Evolutionary conservation across 148 eudicot species (phyloP).

Genomic region (Camellia sinensis): DNA sequence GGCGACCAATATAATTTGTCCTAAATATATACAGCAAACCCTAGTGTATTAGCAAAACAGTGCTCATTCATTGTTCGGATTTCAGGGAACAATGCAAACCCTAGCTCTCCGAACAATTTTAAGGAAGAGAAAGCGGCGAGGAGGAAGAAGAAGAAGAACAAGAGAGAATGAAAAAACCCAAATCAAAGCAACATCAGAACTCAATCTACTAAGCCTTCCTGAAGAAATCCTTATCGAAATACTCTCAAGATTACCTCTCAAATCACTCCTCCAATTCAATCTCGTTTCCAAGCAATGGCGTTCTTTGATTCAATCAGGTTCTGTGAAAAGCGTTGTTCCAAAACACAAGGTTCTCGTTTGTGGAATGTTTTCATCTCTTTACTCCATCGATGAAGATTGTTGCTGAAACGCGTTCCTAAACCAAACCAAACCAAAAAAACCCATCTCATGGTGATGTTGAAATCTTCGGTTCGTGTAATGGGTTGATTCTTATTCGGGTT

Average conservation of each 20-base stretch:
- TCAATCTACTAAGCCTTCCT: background rate
- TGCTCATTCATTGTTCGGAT: no score
- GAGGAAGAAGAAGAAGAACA: background rate
- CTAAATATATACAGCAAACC: no score
- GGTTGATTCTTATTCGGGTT: background rate
- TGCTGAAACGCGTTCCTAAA: background rate
- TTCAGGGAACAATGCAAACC: background rate
- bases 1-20: no score
- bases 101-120: background rate
- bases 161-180: background rate
- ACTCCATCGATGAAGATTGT: background rate
- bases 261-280: background rate
- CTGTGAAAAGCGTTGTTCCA: background rate
- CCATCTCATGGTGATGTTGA: background rate
- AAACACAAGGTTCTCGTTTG: background rate
- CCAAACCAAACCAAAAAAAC: background rate
- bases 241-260: slow-evolving; percentile 4
- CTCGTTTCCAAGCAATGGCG: slow-evolving; percentile 4
- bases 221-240: background rate
- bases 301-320: background rate
- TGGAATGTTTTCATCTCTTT: background rate
- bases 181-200: background rate
- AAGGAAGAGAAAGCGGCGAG: background rate
- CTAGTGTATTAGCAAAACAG: no score
- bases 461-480: background rate